Evolutionary conservation across 805 yeast genomes (phyloP).

Genomic region (Suhomyces canberraensis): DNA sequence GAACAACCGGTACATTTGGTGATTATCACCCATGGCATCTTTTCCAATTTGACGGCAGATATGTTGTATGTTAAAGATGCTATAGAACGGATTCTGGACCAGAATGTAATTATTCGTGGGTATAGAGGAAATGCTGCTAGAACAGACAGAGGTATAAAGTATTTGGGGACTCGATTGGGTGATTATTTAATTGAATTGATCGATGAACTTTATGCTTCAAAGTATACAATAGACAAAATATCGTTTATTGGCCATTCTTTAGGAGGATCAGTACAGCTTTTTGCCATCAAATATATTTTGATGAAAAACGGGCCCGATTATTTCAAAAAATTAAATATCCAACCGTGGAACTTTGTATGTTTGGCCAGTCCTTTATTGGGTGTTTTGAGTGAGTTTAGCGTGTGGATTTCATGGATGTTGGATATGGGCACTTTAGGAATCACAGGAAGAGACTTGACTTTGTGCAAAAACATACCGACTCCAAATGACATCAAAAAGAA

Average conservation of each 20-base stretch:
- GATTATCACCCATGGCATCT: conserved; percentile 43
- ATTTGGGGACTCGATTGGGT: conserved; percentile 32
- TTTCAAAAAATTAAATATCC: conserved; percentile 24
- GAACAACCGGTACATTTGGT: conserved; percentile 37
- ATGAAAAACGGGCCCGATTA: conserved; percentile 27
- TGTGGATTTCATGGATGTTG: conserved; percentile 37
- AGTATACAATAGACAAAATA: conserved; percentile 22
- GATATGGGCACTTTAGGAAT: conserved; percentile 45
- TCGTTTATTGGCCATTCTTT: conserved; percentile 45
- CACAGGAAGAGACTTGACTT: conserved; percentile 44
- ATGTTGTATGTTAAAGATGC: conserved; percentile 40
- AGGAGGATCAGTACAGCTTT: conserved; percentile 43
- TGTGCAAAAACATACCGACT: conserved; percentile 31
- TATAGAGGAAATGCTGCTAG: conserved; percentile 39
- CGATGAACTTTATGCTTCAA: conserved; percentile 14
- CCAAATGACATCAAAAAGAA: conserved; percentile 15
- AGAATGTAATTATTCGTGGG: conserved; percentile 38
- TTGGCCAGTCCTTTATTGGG: conserved; percentile 45
- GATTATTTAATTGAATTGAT: conserved; percentile 25
- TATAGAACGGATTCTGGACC: conserved; percentile 22
- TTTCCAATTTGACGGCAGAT: conserved; percentile 43
- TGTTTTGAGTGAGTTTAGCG: conserved; percentile 38
- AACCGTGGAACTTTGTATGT: conserved; percentile 33
- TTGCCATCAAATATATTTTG: conserved; percentile 38
- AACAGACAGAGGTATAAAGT: conserved; percentile 40